Percentiles rank a stretch among this genome's conserved stretches.
phyloP scores from a whole-genome alignment of 768 basidiomycete species.

The Panellus pusillus region DNA sequence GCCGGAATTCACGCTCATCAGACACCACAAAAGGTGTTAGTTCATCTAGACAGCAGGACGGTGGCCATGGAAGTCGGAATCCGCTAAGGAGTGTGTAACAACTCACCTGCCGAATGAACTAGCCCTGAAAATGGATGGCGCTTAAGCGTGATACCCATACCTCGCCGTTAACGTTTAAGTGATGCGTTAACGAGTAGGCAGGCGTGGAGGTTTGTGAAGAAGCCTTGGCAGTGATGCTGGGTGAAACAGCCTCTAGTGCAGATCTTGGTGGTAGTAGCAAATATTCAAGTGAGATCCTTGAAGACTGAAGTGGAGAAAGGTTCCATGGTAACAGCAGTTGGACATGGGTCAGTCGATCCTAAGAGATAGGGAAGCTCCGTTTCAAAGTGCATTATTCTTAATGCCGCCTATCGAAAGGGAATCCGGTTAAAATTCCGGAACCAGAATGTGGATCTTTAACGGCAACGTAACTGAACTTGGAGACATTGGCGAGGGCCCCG shows the following conservation, averaged over 20 bases:
- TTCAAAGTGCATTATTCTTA: too few species aligned
- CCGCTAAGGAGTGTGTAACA: conserved; percentile 87
- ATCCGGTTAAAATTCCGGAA: too few species aligned
- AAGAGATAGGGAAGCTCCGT: too few species aligned
- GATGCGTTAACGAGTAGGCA: conserved; percentile 75
- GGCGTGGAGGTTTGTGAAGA: conserved; percentile 78
- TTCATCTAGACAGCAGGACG: conserved; percentile 88
- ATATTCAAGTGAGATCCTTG: conserved; percentile 86
- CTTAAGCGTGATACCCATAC: conserved; percentile 86
- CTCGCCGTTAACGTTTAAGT: conserved; percentile 73
- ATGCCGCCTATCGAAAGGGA: too few species aligned
- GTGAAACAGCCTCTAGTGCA: conserved; percentile 80
- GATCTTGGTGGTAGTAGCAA: conserved; percentile 90
- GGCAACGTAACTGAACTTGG: too few species aligned
- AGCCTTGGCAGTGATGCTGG: conserved; percentile 74
- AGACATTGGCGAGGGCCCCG: too few species aligned
- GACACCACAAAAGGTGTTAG: conserved; percentile 85
- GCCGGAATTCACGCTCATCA: conserved; percentile 82
- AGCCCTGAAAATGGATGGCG: conserved; percentile 91
- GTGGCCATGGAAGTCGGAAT: conserved; percentile 86
- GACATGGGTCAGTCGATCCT: conserved; percentile 86
- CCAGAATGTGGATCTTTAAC: too few species aligned
- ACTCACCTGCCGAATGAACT: conserved; percentile 90
- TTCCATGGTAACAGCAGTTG: conserved; percentile 84
- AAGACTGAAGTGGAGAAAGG: conserved; percentile 89